Evolutionary conservation across 2,329 filamentous ascomycete species (phyloP), one percentile per base, ranked within the genome.

Genomic region (Anthostomella pinea): DNA sequence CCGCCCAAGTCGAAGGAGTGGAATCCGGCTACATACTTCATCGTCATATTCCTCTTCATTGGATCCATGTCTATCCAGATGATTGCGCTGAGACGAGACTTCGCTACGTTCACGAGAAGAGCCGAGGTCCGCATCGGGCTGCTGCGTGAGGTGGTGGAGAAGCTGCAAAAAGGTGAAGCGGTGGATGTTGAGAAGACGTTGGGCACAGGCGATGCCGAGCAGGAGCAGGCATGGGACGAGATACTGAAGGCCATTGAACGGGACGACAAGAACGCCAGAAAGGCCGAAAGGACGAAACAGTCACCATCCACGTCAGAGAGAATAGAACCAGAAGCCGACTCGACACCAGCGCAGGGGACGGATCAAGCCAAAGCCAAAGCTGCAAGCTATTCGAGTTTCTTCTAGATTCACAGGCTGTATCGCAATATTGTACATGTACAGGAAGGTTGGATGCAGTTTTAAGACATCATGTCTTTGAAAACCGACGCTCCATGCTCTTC

Each of bases 31-130:
- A 89, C 83, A 0, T 91, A 88, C 56, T 93, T 83, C 61, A 87
- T 91, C 50, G 70, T 82, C 52, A 87, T 91, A 46, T 89, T 89
- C 55, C 70, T 89, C 25, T 74, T 97, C 46, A 91, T 97, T 47
- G 94, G 94, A 4, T 95, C 88, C 44, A 95, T 96, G 73, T 87
- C 91, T 10, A 96, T 98, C 52, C 87, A 96, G 54, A 86, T 93
- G 73, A 83, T 98, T 56, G 74, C 81, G 22, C 62, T 97, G 53
- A 84, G 83, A 53, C 86, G 85, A 51, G 83, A 90, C 33, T 85
- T 82, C 56, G 72, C 75, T 20, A 79, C 81, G 8, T 90, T 85
- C 52, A 79, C 73, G 56, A 79, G 90, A 33, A 80, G 81, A 49
- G 83, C 89, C 5, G 86, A 95, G 51, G 81, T 86, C 6, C 84